A percentile compares a stretch with the other conserved stretches of the same genome.
phyloP scores from a whole-genome alignment of 108 stramenopile genomes.

The Conticribra guillardii region DNA sequence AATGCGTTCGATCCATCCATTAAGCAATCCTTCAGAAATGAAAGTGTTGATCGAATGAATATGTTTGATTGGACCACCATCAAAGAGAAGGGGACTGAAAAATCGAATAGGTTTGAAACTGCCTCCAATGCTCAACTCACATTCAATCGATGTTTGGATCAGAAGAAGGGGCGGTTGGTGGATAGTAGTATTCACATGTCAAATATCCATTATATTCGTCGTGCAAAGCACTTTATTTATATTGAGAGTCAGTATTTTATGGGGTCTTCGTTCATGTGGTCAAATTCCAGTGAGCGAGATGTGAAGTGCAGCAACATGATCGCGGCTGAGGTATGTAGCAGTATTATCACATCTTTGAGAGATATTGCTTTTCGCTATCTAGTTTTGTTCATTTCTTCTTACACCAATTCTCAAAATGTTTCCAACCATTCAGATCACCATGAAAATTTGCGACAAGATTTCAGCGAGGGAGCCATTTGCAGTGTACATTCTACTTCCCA shows the following conservation, averaged over 20 bases:
- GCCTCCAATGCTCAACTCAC: background rate
- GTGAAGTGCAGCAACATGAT: constrained; percentile 62
- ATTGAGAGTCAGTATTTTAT: constrained; percentile 66
- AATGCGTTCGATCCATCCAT: constrained; percentile 41
- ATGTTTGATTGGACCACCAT: constrained; percentile 15
- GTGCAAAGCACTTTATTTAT: constrained; percentile 63
- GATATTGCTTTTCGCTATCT: too few species aligned
- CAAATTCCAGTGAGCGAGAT: constrained; percentile 15
- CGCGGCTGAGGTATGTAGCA: constrained; percentile 52
- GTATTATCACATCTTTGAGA: too few species aligned
- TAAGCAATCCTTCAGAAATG: constrained; percentile 6
- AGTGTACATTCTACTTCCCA: constrained; percentile 65
- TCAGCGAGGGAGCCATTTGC: constrained; percentile 59
- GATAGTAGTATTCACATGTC: constrained; percentile 47
- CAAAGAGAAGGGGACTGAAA: constrained; percentile 21
- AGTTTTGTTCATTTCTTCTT: background rate
- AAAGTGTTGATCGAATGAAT: constrained; percentile 1
- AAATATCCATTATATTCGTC: constrained; percentile 57
- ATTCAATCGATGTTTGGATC: constrained; percentile 36
- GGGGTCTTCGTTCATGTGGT: constrained; percentile 58
- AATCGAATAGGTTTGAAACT: constrained; percentile 35
- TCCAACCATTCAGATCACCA: constrained; percentile 14
- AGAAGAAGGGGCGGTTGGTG: constrained; percentile 48
- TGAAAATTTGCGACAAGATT: constrained; percentile 70
- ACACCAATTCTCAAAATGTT: background rate